A percentile compares a stretch with the other conserved stretches of the same genome.
phyloP scores from a whole-genome alignment of 345 rosid genomes.

The Gossypium bickii region DNA sequence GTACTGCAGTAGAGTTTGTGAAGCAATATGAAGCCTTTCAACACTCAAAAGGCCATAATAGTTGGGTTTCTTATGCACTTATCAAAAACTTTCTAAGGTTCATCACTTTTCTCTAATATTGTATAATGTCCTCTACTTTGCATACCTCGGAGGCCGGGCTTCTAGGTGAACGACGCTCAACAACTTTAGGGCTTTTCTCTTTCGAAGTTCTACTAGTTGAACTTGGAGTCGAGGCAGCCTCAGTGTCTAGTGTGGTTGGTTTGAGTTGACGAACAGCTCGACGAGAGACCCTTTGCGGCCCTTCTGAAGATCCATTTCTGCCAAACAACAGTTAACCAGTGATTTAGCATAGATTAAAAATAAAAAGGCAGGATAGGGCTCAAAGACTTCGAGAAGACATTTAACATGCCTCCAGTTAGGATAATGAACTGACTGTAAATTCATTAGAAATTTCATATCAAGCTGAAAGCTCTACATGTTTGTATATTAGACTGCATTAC shows the following conservation, averaged over 20 bases:
- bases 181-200: conserved; percentile 71
- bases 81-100: background rate
- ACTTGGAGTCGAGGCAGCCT: conserved; percentile 52
- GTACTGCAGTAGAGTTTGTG: background rate
- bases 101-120: background rate
- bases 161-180: conserved; percentile 67
- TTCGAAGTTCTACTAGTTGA: conserved; percentile 56
- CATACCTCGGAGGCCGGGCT: conserved; percentile 80
- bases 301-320: conserved; percentile 63
- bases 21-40: background rate
- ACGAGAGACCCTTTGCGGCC: conserved; percentile 68
- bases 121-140: background rate
- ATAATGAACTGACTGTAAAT: too few species aligned
- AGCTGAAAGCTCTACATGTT: too few species aligned
- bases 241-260: conserved; percentile 45
- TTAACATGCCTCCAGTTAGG: background rate
- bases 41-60: background rate
- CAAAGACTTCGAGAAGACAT: background rate
- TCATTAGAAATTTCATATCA: too few species aligned
- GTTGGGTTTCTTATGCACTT: background rate
- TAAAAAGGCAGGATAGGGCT: background rate
- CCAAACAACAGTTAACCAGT: conserved; percentile 11
- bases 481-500: too few species aligned
- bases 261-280: conserved; percentile 73
- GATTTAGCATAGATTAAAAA: background rate